These are phyloP conservation scores for Cytospora chrysosperma DNA, from an alignment of 2,329 filamentous ascomycete genomes.

Conservation along the genomic window DNA sequence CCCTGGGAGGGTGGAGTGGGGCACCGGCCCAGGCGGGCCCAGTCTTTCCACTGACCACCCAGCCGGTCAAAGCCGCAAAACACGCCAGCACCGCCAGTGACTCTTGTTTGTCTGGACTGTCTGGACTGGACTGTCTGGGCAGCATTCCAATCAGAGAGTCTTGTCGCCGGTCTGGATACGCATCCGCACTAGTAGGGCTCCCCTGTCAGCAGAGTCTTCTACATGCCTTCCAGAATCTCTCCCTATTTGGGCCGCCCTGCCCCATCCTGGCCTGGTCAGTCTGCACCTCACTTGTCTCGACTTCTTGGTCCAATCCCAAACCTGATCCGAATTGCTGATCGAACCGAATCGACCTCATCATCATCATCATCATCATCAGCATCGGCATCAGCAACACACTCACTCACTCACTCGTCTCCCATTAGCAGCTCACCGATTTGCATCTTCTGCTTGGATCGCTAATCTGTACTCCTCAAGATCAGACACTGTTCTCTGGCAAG, in stretches of 20 bases:
- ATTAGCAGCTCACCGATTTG: neutral
- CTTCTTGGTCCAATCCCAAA: slow-evolving; percentile 1
- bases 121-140: no score
- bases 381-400: neutral
- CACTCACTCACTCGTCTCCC: neutral
- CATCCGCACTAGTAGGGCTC: neutral
- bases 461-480: neutral
- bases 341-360: no score
- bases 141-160: neutral
- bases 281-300: neutral
- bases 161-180: neutral
- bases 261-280: slow-evolving; percentile 2
- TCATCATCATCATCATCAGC: neutral
- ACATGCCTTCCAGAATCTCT: slow-evolving; percentile 24
- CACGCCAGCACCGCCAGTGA: slow-evolving; percentile 11
- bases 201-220: slow-evolving; percentile 22
- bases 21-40: neutral
- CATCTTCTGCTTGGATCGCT: neutral
- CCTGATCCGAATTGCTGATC: neutral
- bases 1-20: neutral
- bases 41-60: slow-evolving; percentile 3
- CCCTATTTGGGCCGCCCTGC: slow-evolving; percentile 14
- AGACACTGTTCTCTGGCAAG: neutral
- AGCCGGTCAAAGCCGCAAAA: slow-evolving; percentile 17
- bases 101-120: no score